Base-by-base conservation (phyloP, 805 yeast species). In the Lipomyces yamanashiensis region DNA sequence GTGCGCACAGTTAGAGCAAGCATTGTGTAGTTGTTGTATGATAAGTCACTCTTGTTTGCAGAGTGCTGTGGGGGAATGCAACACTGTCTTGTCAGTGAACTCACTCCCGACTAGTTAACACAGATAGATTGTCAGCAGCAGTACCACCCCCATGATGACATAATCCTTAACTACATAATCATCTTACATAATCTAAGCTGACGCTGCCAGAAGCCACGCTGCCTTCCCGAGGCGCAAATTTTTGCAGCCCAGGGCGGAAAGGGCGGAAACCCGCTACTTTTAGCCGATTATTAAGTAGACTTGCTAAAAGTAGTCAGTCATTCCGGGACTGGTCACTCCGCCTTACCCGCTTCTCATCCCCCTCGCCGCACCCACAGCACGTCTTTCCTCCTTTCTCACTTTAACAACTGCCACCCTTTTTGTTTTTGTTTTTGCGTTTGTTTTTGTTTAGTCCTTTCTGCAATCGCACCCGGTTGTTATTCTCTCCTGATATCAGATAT, bases 371-470 rank as follows among this genome's bases (percentile, higher is more conserved):
- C 53, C 19, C 34, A 43, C 23, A 7, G 21, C 48, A 21, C n/a
- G 21, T 6, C 59, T 21, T 23, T 17, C n/a, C 39, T 45, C 41
- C 40, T 51, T 49, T 5, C n/a, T 48, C 39, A 37, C 52, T 13
- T 15, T 2, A 36, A n/a, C 58, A 21, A 33, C 59, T n/a, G n/a
- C n/a, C 36, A 8, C n/a, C 59, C 40, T 34, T 39, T 43, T 37
- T 40, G 34, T 53, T 19, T 44, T 28, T 36, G 28, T 58, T 39
- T 43, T 47, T 34, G 43, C 39, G 39, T 37, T 63, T 48, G 58
- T 52, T 44, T 53, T 28, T 50, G 45, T 51, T 62, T 53, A 45
- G 37, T 41, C 40, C 37, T 49, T 54, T 57, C 43, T 49, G 47
- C 58, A 53, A 36, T 55, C 19, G n/a, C 51, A 47, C 47, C 33